These are phyloP conservation scores for Polysphondylium violaceum DNA, from an alignment of 78 protist genomes.

Conservation along the genomic window DNA sequence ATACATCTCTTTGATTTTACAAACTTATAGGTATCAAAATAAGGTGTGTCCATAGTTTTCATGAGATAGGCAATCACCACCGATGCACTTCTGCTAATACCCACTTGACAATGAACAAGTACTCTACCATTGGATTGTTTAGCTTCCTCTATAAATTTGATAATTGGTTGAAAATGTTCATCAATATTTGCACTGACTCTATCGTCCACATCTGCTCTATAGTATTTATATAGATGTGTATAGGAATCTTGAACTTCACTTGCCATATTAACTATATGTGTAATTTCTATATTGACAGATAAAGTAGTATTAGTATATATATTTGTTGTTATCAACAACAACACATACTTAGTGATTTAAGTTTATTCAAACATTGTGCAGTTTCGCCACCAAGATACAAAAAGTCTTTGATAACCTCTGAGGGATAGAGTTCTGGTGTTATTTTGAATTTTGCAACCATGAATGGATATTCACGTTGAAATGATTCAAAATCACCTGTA, in stretches of 20 bases:
- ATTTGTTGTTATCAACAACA: background rate
- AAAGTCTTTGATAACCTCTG: conserved; percentile 41
- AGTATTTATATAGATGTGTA: conserved; percentile 42
- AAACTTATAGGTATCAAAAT: background rate
- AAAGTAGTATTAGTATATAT: background rate
- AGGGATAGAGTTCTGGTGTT: conserved; percentile 12
- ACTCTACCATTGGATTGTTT: background rate
- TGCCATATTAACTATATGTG: conserved; percentile 76
- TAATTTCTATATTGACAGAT: conserved; percentile 6
- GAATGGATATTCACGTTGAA: conserved; percentile 29
- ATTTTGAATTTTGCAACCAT: background rate
- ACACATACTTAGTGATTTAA: background rate
- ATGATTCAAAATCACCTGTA: conserved; percentile 27
- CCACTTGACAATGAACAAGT: conserved; percentile 68
- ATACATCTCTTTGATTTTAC: conserved; percentile 19
- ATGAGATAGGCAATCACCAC: conserved; percentile 53
- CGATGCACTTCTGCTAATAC: conserved; percentile 35
- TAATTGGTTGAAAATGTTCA: conserved; percentile 10
- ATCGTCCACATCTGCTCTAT: conserved; percentile 67
- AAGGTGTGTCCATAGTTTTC: background rate
- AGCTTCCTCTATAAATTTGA: background rate
- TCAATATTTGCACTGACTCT: conserved; percentile 6
- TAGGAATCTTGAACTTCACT: conserved; percentile 33
- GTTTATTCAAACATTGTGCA: background rate
- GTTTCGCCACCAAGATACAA: conserved; percentile 62